These are phyloP conservation scores for Jamesozyma hellenica DNA, from an alignment of 805 yeast genomes.

Conservation along the genomic window DNA sequence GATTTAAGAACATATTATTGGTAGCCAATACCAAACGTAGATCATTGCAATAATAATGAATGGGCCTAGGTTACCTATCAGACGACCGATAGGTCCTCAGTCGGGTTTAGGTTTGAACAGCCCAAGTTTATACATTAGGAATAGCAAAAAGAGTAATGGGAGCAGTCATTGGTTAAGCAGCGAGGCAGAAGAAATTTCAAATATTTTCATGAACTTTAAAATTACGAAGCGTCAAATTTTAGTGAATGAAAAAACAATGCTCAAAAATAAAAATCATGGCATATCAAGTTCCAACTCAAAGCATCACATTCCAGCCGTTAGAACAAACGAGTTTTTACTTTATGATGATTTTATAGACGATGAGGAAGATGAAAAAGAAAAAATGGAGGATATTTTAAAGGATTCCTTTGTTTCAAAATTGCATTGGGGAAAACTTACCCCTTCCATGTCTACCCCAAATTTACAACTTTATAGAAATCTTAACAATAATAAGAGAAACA, in stretches of 20 bases:
- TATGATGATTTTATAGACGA: slow-evolving; percentile 1
- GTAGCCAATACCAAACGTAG: no score
- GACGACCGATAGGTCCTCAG: slow-evolving; percentile 17
- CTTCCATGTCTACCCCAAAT: slow-evolving; percentile 9
- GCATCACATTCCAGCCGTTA: not conserved
- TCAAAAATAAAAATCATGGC: not conserved
- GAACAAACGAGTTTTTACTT: no score
- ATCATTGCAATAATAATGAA: slow-evolving; percentile 1
- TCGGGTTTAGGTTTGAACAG: slow-evolving; percentile 16
- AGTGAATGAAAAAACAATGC: not conserved
- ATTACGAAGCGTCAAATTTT: not conserved
- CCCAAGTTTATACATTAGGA: slow-evolving; percentile 10
- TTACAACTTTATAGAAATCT: slow-evolving; percentile 16
- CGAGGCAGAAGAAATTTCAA: slow-evolving; percentile 4
- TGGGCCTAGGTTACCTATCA: slow-evolving; percentile 9
- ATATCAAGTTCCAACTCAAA: not conserved
- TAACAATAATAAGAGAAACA: slow-evolving; percentile 5
- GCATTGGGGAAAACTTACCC: slow-evolving; percentile 13
- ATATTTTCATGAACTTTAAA: not conserved
- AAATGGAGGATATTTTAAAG: slow-evolving; percentile 9
- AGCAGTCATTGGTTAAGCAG: slow-evolving; percentile 7
- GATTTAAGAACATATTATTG: no score
- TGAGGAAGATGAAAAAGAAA: slow-evolving; percentile 7
- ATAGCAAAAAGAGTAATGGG: not conserved
- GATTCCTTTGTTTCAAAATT: slow-evolving; percentile 9